These are phyloP conservation scores for Auricularia cornea DNA, from an alignment of 768 basidiomycete species.

Conservation along the genomic window DNA sequence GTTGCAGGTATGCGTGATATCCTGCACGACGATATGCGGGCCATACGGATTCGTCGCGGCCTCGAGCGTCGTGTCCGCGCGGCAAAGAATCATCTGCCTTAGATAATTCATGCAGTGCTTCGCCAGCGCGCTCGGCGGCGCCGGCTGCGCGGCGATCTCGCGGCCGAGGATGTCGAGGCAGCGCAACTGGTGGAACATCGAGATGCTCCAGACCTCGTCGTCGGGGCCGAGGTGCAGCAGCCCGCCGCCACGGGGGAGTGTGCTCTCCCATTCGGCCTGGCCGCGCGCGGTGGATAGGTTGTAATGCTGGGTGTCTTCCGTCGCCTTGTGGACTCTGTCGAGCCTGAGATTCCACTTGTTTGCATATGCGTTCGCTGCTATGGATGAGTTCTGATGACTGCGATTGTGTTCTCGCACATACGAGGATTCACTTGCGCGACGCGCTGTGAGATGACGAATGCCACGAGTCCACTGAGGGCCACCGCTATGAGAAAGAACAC, in stretches of 20 bases:
- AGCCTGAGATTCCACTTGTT: neutral
- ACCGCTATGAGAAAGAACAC: too few relatives aligned
- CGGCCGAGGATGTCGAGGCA: slow-evolving; percentile 31
- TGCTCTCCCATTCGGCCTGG: slow-evolving; percentile 18
- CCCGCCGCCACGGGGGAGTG: slow-evolving; percentile 15
- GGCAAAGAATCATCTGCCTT: slow-evolving; percentile 29
- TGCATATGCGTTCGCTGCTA: too few relatives aligned
- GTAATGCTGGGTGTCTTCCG: slow-evolving; percentile 20
- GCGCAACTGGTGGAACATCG: slow-evolving; percentile 33
- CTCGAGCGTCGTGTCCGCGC: slow-evolving; percentile 26
- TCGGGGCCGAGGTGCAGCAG: slow-evolving; percentile 18
- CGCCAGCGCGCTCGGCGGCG: slow-evolving; percentile 1
- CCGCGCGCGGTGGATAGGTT: slow-evolving; percentile 9
- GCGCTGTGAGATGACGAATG: too few relatives aligned
- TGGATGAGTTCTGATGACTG: too few relatives aligned
- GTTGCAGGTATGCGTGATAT: neutral
- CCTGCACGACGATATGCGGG: neutral
- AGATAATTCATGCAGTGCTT: slow-evolving; percentile 36
- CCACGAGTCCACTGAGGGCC: too few relatives aligned
- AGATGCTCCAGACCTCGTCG: slow-evolving; percentile 23
- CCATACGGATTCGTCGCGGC: neutral
- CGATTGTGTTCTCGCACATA: too few relatives aligned
- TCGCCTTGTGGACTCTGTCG: slow-evolving; percentile 7
- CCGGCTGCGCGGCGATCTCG: slow-evolving; percentile 9
- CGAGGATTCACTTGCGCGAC: too few relatives aligned